Conservation (phyloP, 371 early-diverging fungal species). For the Funneliformis caledonium region DNA sequence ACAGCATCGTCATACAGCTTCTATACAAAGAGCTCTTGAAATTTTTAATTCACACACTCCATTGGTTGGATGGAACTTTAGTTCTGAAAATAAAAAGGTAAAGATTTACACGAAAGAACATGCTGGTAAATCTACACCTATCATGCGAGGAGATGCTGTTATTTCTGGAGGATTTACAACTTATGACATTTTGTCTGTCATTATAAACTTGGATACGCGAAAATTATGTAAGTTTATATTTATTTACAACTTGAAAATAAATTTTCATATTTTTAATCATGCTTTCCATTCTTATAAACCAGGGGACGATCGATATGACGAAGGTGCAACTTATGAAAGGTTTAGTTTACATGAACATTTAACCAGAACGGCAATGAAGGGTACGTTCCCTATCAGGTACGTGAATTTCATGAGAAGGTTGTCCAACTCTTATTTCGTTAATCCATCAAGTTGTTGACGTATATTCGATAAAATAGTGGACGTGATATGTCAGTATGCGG, state of each 20-base stretch:
- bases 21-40: slow-evolving; percentile 43
- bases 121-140: slow-evolving; percentile 53
- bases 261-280: neutral
- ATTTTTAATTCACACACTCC: slow-evolving; percentile 53
- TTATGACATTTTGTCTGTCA: slow-evolving; percentile 53
- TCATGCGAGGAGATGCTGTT: slow-evolving; percentile 56
- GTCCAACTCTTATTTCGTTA: no score
- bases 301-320: slow-evolving; percentile 61
- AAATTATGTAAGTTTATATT: slow-evolving; percentile 31
- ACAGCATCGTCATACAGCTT: slow-evolving; percentile 45
- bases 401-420: neutral
- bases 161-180: slow-evolving; percentile 58
- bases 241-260: neutral
- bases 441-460: neutral
- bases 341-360: slow-evolving; percentile 66
- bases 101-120: slow-evolving; percentile 55
- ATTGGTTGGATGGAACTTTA: slow-evolving; percentile 55
- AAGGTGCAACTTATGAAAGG: slow-evolving; percentile 55
- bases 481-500: slow-evolving; percentile 60
- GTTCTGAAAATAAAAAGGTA: slow-evolving; percentile 51
- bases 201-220: slow-evolving; percentile 45
- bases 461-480: slow-evolving; percentile 34
- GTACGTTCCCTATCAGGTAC: slow-evolving; percentile 49
- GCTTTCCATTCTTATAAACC: neutral
- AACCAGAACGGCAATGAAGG: slow-evolving; percentile 55